Evolutionary conservation across 192 early-diverging fungal genomes (phyloP).

Genomic region (Backusella mclennaniae): DNA sequence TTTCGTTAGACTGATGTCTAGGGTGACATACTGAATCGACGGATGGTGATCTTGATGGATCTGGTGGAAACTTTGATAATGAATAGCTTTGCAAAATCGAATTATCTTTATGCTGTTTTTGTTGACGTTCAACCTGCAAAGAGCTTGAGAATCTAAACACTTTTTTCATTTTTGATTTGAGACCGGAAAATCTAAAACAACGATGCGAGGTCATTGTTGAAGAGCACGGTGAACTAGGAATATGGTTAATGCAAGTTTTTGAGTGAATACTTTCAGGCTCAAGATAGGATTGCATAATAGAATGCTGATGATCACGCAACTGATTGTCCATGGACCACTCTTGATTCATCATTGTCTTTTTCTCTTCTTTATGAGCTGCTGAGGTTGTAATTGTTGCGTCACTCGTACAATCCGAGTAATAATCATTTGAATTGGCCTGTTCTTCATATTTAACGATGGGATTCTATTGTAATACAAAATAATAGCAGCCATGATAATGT

Average conservation of each 20-base stretch:
- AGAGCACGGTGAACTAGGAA: background rate
- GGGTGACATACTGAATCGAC: constrained; percentile 1
- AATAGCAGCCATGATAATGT: background rate
- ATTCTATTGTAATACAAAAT: background rate
- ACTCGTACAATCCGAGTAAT: constrained; percentile 1
- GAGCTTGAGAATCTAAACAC: background rate
- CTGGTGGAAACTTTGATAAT: background rate
- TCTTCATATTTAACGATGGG: constrained; percentile 1
- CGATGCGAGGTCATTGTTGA: background rate
- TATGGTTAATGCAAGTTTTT: background rate
- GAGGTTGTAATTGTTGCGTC: constrained; percentile 7
- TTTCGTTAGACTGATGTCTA: background rate
- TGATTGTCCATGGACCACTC: background rate
- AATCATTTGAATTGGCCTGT: background rate
- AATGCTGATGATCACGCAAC: background rate
- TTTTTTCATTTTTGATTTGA: constrained; percentile 8
- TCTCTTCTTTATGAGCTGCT: background rate
- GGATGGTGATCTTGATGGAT: background rate
- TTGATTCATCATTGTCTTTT: background rate
- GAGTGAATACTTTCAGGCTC: background rate
- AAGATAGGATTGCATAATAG: constrained; percentile 6
- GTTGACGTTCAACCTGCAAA: background rate
- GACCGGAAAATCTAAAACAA: background rate
- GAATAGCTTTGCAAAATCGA: background rate
- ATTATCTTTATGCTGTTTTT: background rate